Percentiles rank a stretch among this genome's conserved stretches.
These are phyloP conservation scores for Trichoderma asperellum DNA, from an alignment of 2,329 filamentous ascomycete species.

Conservation along the genomic window DNA sequence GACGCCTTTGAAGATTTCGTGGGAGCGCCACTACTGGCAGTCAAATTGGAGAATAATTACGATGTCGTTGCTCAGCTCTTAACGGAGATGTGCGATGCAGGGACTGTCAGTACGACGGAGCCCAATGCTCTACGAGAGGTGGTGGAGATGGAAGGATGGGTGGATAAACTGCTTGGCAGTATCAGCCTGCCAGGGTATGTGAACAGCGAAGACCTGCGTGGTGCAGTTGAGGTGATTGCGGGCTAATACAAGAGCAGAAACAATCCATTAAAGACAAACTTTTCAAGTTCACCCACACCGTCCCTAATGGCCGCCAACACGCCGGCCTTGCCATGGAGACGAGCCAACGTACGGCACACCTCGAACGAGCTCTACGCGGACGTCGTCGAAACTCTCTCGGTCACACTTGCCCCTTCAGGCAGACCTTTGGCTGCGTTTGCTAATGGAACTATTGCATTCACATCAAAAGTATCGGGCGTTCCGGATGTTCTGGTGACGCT, in stretches of 20 bases:
- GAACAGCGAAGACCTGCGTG: neutral
- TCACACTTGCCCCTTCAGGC: slow-evolving; percentile 89
- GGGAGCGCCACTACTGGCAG: slow-evolving; percentile 80
- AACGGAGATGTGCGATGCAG: slow-evolving; percentile 95
- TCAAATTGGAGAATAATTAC: slow-evolving; percentile 87
- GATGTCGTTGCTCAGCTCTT: slow-evolving; percentile 92
- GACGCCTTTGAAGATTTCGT: slow-evolving; percentile 95
- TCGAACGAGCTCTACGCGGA: slow-evolving; percentile 98
- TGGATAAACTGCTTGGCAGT: slow-evolving; percentile 85
- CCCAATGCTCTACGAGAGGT: slow-evolving; percentile 89
- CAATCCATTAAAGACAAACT: slow-evolving; percentile 44
- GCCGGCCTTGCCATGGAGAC: slow-evolving; percentile 78
- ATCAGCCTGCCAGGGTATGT: slow-evolving; percentile 77
- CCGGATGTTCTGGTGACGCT: slow-evolving; percentile 86
- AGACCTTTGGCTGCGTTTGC: slow-evolving; percentile 83
- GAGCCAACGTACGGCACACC: slow-evolving; percentile 90
- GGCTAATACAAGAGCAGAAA: slow-evolving; percentile 43
- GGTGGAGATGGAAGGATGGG: slow-evolving; percentile 87
- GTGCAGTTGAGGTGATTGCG: neutral
- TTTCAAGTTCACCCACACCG: slow-evolving; percentile 43
- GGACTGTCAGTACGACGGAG: slow-evolving; percentile 86
- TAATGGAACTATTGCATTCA: slow-evolving; percentile 92
- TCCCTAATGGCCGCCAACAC: slow-evolving; percentile 51
- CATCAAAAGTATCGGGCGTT: slow-evolving; percentile 89
- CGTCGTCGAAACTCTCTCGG: slow-evolving; percentile 84